phyloP scores from a whole-genome alignment of 805 yeast species.

The Lipomyces anomalus region DNA sequence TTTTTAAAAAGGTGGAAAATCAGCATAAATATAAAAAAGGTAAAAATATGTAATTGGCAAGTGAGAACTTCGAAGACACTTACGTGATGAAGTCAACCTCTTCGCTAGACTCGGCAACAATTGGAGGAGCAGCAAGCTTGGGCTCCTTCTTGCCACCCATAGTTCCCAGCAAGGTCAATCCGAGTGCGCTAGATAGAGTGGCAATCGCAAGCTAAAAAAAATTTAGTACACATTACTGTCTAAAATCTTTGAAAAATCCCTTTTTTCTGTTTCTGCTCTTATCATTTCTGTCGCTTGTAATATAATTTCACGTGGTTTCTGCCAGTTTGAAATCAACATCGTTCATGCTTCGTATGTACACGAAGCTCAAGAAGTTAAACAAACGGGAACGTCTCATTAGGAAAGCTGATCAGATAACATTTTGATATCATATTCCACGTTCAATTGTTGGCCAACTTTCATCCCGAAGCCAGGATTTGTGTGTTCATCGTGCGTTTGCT shows the following conservation, averaged over 20 bases:
- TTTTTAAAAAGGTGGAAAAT: background rate
- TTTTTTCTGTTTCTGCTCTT: background rate
- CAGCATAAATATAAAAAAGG: background rate
- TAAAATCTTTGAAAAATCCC: too few relatives aligned
- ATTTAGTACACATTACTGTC: too few relatives aligned
- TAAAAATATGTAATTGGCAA: background rate
- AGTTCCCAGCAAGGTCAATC: slow-evolving; percentile 61
- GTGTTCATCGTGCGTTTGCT: too few relatives aligned
- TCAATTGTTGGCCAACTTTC: too few relatives aligned
- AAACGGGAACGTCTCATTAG: too few relatives aligned
- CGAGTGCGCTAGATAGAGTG: slow-evolving; percentile 65
- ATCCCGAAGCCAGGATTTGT: too few relatives aligned
- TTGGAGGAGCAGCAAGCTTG: slow-evolving; percentile 57
- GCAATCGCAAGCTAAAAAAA: slow-evolving; percentile 62
- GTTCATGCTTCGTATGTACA: too few relatives aligned
- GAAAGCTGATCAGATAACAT: too few relatives aligned
- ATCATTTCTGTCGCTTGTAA: background rate
- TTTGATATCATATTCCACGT: too few relatives aligned
- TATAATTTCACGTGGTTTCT: background rate
- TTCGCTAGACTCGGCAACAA: slow-evolving; percentile 75
- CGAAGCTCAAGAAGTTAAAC: too few relatives aligned
- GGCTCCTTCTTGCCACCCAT: slow-evolving; percentile 51
- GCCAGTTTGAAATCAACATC: background rate
- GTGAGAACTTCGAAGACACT: slow-evolving; percentile 7
- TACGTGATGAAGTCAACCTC: slow-evolving; percentile 74